phyloP scores from a whole-genome alignment of 192 early-diverging fungal species.

The Spinellus fusiger region DNA sequence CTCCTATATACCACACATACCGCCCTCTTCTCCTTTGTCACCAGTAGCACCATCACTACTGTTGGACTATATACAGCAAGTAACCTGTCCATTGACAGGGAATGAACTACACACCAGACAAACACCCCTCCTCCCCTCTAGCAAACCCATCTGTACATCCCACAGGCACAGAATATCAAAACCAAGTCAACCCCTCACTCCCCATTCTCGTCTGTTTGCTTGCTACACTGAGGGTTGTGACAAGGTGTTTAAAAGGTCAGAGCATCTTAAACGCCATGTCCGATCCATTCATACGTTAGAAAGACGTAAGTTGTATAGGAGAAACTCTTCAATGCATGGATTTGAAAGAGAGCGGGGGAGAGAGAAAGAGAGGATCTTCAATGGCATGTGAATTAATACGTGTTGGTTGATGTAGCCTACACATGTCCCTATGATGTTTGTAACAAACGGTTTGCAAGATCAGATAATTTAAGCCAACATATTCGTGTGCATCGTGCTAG shows the following conservation, averaged over 20 bases:
- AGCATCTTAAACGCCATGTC: slow-evolving; percentile 53
- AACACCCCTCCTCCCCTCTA: background rate
- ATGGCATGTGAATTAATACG: no score
- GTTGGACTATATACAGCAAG: no score
- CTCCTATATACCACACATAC: no score
- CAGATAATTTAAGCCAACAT: slow-evolving; percentile 49
- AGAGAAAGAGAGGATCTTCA: no score
- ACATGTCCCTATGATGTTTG: slow-evolving; percentile 39
- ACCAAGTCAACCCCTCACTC: background rate
- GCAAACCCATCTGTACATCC: background rate
- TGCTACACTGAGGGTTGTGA: slow-evolving; percentile 48
- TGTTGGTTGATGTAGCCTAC: slow-evolving; percentile 43
- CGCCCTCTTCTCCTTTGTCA: no score
- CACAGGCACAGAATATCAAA: background rate
- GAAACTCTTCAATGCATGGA: no score
- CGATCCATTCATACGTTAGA: slow-evolving; percentile 53
- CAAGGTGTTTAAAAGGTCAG: slow-evolving; percentile 51
- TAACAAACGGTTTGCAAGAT: slow-evolving; percentile 45
- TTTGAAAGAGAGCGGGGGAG: no score
- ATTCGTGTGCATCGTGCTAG: slow-evolving; percentile 45
- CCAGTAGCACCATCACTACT: background rate
- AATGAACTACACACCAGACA: no score
- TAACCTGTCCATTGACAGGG: no score
- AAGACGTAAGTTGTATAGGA: slow-evolving; percentile 44
- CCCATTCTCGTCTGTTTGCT: slow-evolving; percentile 37